A percentile compares a stretch with the other conserved stretches of the same genome.
These are phyloP conservation scores for Chalaropsis thielavioides DNA, from an alignment of 2,329 filamentous ascomycete species.

Conservation along the genomic window DNA sequence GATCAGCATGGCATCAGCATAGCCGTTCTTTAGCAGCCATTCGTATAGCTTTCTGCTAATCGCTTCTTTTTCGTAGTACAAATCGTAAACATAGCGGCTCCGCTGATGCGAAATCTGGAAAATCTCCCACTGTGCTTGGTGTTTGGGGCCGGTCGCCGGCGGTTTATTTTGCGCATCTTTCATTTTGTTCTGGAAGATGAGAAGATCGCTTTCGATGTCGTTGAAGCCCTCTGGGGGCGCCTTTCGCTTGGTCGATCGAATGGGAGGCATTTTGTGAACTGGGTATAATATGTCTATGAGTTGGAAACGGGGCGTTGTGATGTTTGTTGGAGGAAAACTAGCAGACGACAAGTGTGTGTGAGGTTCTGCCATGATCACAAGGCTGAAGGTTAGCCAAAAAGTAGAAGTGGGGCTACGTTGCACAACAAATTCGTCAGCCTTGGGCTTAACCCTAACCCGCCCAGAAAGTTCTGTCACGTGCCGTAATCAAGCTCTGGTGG, in stretches of 20 bases:
- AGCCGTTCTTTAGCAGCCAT: constrained; percentile 90
- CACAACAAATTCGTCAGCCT: neutral
- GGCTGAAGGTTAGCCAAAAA: constrained; percentile 12
- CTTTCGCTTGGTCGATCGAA: constrained; percentile 64
- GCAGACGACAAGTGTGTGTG: neutral
- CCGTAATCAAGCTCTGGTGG: neutral
- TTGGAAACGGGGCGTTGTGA: neutral
- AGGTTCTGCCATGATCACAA: neutral
- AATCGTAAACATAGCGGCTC: constrained; percentile 84
- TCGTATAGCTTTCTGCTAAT: constrained; percentile 89
- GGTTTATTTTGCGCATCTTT: constrained; percentile 88
- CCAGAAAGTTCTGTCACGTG: neutral
- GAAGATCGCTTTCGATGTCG: constrained; percentile 74
- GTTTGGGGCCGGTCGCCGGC: constrained; percentile 62
- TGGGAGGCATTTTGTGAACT: constrained; percentile 51
- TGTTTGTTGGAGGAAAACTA: neutral
- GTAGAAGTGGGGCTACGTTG: constrained; percentile 8
- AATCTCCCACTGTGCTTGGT: constrained; percentile 91
- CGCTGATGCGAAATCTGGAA: constrained; percentile 95
- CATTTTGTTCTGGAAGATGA: constrained; percentile 82
- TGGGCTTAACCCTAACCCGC: neutral
- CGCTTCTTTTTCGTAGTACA: constrained; percentile 96
- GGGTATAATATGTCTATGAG: neutral
- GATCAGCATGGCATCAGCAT: constrained; percentile 88
- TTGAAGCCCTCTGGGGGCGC: constrained; percentile 74